Evolutionary conservation across 1,284 basidiomycete genomes (phyloP), one percentile per base, ranked within the genome.

Genomic region (Anthracocystis setariae): DNA sequence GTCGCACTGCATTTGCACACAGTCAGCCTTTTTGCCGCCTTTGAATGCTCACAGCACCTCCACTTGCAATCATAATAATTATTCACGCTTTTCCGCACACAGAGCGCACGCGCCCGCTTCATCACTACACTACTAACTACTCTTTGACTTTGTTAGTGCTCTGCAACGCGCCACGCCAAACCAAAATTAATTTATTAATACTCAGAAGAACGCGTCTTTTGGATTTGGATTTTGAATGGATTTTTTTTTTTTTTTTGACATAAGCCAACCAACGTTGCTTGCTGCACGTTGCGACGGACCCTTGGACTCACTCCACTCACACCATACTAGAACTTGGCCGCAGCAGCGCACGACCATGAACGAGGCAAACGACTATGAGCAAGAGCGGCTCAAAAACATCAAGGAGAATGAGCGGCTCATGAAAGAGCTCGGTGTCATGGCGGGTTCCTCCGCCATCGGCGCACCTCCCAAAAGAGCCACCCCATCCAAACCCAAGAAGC

Each of bases 311-410:
- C 21, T 42, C 38, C 15, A 8, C 18, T 18, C 8, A 23, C 7
- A 23, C 18, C 40, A 21, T 21, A 23, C 40, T 2, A 25, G 15
- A 13, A 32, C 24, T 35, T 9, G n/a, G 25, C 33, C 18, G 8
- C 17, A 35, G 29, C 35, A 17, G 5, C 38, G 10, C n/a, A 23
- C 29, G 20, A 7, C 13, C n/a, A 73, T 73, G 70, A 60, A 53
- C 53, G 70, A 73, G 3, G 47, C 51, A 45, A 73, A 59, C 57
- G 70, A 73, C 39, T 73, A 73, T 55, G 80, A 82, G 73, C 52
- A 68, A 32, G 73, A 80, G 46, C 64, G 80, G 15, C 76, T 77
- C 39, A 71, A 58, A 35, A 82, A 82, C 56, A 82, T 82, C 57
- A 67, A 59, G n/a, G 68, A 76, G 29, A 82, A 82, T 75, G 73